Base-by-base conservation (phyloP, 192 early-diverging fungal genomes). In the Backusella macrospora region DNA sequence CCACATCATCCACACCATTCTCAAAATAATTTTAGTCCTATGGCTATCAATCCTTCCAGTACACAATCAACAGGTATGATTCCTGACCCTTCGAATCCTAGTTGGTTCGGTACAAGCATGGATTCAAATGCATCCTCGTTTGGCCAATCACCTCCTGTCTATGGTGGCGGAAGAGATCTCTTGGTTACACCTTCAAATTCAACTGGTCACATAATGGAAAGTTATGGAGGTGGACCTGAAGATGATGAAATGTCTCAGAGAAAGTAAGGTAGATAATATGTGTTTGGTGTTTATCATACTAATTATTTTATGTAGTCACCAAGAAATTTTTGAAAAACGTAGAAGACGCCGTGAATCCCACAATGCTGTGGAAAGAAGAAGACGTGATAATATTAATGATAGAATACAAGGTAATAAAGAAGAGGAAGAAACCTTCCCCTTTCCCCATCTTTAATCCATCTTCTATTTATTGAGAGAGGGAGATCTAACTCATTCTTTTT, bases 341-440 rank as follows among this genome's bases (percentile, higher is more conserved):
- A 63, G 75, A 63, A 55, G 70, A 66, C 47, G 75, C 59, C 62
- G 75, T 18, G 75, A 76, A 44, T 76, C 70, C 34, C 75, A 76
- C 49, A 76, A 76, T 66, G 75, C 75, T 5, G 75, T 76, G 10
- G 75, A 76, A 59, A 71, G 75, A 71, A 64, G 75, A 65, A 71
- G 75, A 34, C 26, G 75, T 47, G 75, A 76, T 55, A 76, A 76
- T 65, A 76, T 76, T 21, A 76, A 76, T 37, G 75, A 76, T 13
- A 71, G 65, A 65, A 76, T 76, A 38, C 75, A 71, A 71, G 75
- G 75, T 76, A 67, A 64, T 43, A n/a, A n/a, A n/a, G n/a, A n/a
- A n/a, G n/a, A n/a, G n/a, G n/a, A n/a, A n/a, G n/a, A n/a, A n/a
- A n/a, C n/a, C n/a, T n/a, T n/a, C n/a, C n/a, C n/a, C n/a, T n/a